Evolutionary conservation across 2,329 filamentous ascomycete genomes (phyloP), one percentile per base, ranked within the genome.

Genomic region (Tolypocladium nubicola): DNA sequence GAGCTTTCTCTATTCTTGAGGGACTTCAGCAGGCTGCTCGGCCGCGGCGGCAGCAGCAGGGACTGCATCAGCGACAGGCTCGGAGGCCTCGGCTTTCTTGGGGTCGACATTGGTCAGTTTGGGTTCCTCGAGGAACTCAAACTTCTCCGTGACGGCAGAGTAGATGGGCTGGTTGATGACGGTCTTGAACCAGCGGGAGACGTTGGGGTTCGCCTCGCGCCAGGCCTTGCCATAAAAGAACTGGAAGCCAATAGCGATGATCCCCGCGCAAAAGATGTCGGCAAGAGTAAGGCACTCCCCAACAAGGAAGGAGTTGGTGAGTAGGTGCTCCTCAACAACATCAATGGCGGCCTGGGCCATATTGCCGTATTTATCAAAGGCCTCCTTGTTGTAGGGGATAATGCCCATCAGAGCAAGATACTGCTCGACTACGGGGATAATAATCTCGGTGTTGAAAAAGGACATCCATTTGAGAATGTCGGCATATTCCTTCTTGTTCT

Each of bases 401-500:
- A 80, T 78, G 72, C 94, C 94, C 66, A 90, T 74, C 65, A 97
- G 86, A 66, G 94, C 93, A 66, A 83, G 83, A 85, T 89, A 94
- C 90, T 90, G 97, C 72, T 75, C 80, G 76, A 81, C 86, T 65
- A 97, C 77, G 63, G 77, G 74, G 63, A 83, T 74, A 65, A 96
- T 81, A 69, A 96, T 74, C 81, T 99, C 93, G 60, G 78, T 74
- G 86, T 97, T 99, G 84, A 88, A 89, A 79, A 87, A 97, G 65
- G 93, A 97, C 87, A 97, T 86, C 94, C 94, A 99, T 78, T 89
- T 90, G 73, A 99, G 83, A 76, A 99, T 97, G 67, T 92, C 92
- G 68, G 94, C 94, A 77, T 97, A 93, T 74, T 99, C 94, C 83
- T 99, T 92, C 88, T 99, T 99, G 80, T 92, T 97, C 88, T 97